Evolutionary conservation across 371 early-diverging fungal species (phyloP).

Genomic region (Rhizopus microsporus): DNA sequence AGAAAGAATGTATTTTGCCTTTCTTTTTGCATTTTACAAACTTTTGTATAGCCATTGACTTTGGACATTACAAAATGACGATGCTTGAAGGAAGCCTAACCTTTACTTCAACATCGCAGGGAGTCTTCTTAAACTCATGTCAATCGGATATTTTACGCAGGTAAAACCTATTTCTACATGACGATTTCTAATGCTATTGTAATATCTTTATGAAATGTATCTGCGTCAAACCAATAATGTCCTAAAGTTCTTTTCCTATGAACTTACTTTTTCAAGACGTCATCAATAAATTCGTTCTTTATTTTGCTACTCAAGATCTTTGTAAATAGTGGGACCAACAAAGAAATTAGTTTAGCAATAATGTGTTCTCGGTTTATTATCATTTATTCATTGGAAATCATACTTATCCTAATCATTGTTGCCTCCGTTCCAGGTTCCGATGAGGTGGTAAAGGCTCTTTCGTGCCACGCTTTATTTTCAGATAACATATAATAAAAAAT

Average conservation of each 20-base stretch:
- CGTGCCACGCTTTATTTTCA: too few species aligned
- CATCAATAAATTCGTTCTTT: constrained; percentile 6
- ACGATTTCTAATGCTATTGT: constrained; percentile 2
- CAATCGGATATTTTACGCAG: constrained; percentile 4
- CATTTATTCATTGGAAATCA: too few species aligned
- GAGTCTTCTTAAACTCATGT: constrained; percentile 10
- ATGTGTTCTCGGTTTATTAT: constrained; percentile 13
- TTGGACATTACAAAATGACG: constrained; percentile 9
- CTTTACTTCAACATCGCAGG: constrained; percentile 10
- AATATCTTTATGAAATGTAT: constrained; percentile 5
- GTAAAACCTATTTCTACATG: constrained; percentile 7
- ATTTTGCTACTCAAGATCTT: constrained; percentile 7
- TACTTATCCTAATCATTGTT: too few species aligned
- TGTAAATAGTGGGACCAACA: constrained; percentile 3
- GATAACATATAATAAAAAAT: too few species aligned
- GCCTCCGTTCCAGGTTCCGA: too few species aligned
- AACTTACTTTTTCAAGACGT: constrained; percentile 7
- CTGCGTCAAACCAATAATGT: constrained; percentile 5
- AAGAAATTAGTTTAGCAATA: constrained; percentile 12
- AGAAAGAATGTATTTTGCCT: constrained; percentile 4
- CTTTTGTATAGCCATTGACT: constrained; percentile 4
- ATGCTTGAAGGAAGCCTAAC: constrained; percentile 12
- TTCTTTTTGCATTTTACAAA: constrained; percentile 4
- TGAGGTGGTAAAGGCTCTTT: too few species aligned
- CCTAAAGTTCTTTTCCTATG: constrained; percentile 4